Base-by-base conservation (phyloP, 495 filamentous ascomycete species). In the Lindgomyces ingoldianus region DNA sequence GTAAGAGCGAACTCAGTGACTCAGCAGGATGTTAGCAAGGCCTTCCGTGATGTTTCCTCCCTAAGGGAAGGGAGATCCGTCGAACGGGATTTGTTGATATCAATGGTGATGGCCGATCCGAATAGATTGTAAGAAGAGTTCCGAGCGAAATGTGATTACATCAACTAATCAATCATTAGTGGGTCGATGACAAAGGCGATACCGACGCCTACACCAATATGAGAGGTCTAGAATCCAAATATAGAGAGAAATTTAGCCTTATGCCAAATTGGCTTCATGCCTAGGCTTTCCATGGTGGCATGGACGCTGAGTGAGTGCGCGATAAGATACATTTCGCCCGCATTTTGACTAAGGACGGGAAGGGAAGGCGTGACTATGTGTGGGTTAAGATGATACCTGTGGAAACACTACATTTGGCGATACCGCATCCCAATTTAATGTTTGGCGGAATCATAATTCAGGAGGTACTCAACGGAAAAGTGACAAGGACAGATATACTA, bases 161-260 rank as follows among this genome's bases (percentile, higher is more conserved):
- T 9, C 26, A 12, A 36, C 51, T 54, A 21, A 54, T 10, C 8
- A 18, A 3, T 14, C 2, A 14, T 24, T 19, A 54, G 51, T 54
- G 51, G 51, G 51, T 54, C 8, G 51, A 27, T 16, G 51, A 54
- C 51, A 54, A 30, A 19, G 51, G 51, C 19, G 51, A 54, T n/a
- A 54, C 51, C 8, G 51, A 29, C 30, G 36, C 36, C 51, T 30
- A 30, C 12, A 54, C 51, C 51, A 54, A 54, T 19, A 33, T 54
- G 25, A 54, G 51, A 39, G 51, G 51, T n/a, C 22, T 4, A 9
- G 51, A 12, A 16, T 8, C 21, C 51, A 36, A 36, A 3, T 18
- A 10, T 9, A n/a, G 25, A 18, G 27, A 33, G 25, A 33, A n/a
- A 3, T 6, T 39, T 39, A 54, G n/a, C n/a, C n/a, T 54, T 10